Base-by-base conservation (phyloP, 75 land plant genomes). In the Picea glauca region DNA sequence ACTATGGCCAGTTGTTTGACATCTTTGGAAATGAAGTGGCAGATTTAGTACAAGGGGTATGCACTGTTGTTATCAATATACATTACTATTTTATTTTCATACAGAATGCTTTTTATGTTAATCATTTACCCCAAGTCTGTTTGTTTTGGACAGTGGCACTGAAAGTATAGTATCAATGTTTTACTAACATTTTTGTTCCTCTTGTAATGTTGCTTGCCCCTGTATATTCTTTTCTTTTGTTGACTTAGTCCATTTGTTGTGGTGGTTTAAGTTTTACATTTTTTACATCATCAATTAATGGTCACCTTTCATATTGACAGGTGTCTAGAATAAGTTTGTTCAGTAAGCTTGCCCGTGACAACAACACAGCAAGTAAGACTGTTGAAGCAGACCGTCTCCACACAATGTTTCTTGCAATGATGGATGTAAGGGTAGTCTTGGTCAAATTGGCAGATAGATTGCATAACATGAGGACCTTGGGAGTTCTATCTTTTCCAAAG, bases 391-490 rank as follows among this genome's bases (percentile, higher is more conserved):
- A 95, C 76, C 85, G 92, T 6, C 62, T 98, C 65, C 95, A 97
- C 62, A 98, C 99, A 26, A 95, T 98, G 98, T 91, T 95, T 67
- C 88, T 98, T 61, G 98, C 99, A 13, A 98, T 98, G 99, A 91
- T 83, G 46, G 99, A 98, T 80, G 92, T 94, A 3, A 86, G 99
- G 56, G 99, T 94, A 63, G 99, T 98, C 3, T 89, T 98, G 11
- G 88, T 98, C 66, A 98, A 98, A 78, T 85, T 98, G 40, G 99
- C 99, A 20, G 99, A 98, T 83, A 83, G 99, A 58, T 80, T 98
- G 86, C 99, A 98, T 75, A 98, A 98, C 81, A 90, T 98, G 99
- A 90, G 91, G 86, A 98, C 99, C 0, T 77, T 98, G 65, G 94
- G 88, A 40, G 94, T 98, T 72, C 78, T 98, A 75, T 85, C 94